Conservation (phyloP, 306 rosid species). For the Dicorynia guianensis region DNA sequence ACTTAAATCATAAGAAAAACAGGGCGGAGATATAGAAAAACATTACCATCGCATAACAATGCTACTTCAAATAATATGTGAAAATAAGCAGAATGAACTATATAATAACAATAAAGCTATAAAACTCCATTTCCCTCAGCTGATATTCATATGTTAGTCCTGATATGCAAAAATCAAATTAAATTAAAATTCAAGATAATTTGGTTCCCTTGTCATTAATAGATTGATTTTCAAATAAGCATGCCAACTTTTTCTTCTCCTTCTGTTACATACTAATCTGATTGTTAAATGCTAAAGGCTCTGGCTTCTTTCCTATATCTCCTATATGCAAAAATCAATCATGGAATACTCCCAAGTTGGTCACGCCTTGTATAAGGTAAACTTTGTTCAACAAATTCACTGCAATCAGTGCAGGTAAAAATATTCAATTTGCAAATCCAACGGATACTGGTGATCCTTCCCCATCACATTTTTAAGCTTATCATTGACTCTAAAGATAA, state of each 20-base stretch:
- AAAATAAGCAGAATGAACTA: neutral
- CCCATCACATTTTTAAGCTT: neutral
- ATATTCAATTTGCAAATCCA: neutral
- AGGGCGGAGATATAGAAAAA: neutral
- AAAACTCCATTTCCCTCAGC: neutral
- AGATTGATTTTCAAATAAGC: neutral
- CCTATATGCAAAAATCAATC: neutral
- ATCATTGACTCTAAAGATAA: neutral
- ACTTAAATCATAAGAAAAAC: constrained; percentile 17
- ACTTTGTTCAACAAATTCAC: neutral
- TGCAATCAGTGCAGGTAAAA: neutral
- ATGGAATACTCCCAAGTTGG: constrained; percentile 4
- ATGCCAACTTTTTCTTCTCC: constrained; percentile 4
- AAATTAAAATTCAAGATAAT: neutral
- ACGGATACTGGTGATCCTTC: neutral
- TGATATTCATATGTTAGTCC: neutral
- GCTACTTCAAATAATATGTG: neutral
- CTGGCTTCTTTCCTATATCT: neutral
- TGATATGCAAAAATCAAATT: neutral
- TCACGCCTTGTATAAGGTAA: constrained; percentile 5
- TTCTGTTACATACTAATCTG: neutral
- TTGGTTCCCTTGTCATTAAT: neutral
- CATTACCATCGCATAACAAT: neutral
- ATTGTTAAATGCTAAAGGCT: no score
- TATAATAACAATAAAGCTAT: neutral